Conservation (phyloP, 2,329 filamentous ascomycete genomes). For the Diaporthe ilicicola region DNA sequence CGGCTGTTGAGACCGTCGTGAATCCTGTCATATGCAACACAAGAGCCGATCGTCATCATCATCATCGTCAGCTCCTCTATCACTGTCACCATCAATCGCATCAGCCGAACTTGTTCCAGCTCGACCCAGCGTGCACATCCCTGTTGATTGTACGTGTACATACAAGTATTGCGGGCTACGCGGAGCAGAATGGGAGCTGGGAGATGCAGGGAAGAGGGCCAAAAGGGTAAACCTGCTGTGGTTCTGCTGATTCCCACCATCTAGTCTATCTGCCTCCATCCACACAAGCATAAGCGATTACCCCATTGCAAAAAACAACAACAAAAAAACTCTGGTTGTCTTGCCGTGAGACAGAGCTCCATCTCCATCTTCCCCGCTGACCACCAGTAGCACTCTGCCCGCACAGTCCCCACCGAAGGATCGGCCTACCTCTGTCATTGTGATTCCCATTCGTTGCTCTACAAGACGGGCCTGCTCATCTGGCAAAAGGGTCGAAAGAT, state of each 20-base stretch:
- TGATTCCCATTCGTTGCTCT: not conserved
- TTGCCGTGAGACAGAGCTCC: not conserved
- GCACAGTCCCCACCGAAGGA: not conserved
- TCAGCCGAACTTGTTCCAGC: not conserved
- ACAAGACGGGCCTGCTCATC: not conserved
- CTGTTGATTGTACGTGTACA: not conserved
- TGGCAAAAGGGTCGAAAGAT: not conserved
- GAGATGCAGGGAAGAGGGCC: not conserved
- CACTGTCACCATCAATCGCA: not conserved
- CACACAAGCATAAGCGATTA: not conserved
- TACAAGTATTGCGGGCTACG: not conserved
- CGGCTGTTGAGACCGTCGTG: slow-evolving; percentile 30
- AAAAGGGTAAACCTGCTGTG: not conserved
- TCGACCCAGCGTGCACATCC: not conserved
- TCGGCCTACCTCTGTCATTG: not conserved
- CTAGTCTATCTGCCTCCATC: not conserved
- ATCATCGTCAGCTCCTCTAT: not conserved
- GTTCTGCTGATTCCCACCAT: slow-evolving; percentile 9
- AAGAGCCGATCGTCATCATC: not conserved
- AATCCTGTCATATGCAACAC: slow-evolving; percentile 19
- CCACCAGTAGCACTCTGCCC: slow-evolving; percentile 12
- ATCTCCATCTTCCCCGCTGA: slow-evolving; percentile 2
- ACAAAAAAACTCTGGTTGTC: not conserved
- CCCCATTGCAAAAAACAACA: not conserved
- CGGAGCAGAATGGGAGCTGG: not conserved